These are phyloP conservation scores for Graphiopsis chlorocephala DNA, from an alignment of 2,329 filamentous ascomycete genomes.

Conservation along the genomic window DNA sequence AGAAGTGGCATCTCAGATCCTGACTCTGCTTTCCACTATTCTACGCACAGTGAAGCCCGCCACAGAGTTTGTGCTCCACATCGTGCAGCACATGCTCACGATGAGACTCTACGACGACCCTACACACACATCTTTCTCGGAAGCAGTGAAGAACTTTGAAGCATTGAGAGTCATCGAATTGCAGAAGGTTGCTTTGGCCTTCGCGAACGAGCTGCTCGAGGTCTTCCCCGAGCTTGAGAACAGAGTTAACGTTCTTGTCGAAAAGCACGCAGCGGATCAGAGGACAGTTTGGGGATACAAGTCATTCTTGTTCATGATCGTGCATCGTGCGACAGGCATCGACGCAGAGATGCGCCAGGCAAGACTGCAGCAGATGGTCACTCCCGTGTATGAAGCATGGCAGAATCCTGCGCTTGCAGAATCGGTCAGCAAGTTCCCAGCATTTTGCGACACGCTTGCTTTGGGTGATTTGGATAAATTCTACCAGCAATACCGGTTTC, in stretches of 20 bases:
- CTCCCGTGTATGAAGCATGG: conserved; percentile 81
- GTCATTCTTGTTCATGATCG: conserved; percentile 90
- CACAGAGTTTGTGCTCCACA: conserved; percentile 71
- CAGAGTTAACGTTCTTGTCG: conserved; percentile 76
- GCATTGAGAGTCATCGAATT: conserved; percentile 81
- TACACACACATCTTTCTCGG: conserved; percentile 71
- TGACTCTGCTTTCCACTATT: conserved; percentile 31
- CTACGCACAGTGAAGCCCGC: conserved; percentile 28
- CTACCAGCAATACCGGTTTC: conserved; percentile 67
- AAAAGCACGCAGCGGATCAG: conserved; percentile 71
- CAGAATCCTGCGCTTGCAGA: conserved; percentile 65
- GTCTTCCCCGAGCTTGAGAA: conserved; percentile 81
- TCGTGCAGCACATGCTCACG: conserved; percentile 86
- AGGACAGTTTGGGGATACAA: conserved; percentile 82
- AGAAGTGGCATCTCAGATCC: conserved; percentile 32
- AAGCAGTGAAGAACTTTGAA: conserved; percentile 86
- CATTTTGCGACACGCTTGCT: conserved; percentile 76
- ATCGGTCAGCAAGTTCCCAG: conserved; percentile 69
- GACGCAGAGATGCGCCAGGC: conserved; percentile 68
- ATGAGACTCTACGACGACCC: conserved; percentile 73
- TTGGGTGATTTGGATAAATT: conserved; percentile 80
- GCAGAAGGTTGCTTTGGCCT: conserved; percentile 82
- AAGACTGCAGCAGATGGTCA: conserved; percentile 72
- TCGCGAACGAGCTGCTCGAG: conserved; percentile 83
- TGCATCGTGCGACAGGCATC: conserved; percentile 76